Percentiles rank a stretch among this genome's conserved stretches.
phyloP scores from a whole-genome alignment of 768 basidiomycete genomes.

The Omphalotus guepiniiformis region DNA sequence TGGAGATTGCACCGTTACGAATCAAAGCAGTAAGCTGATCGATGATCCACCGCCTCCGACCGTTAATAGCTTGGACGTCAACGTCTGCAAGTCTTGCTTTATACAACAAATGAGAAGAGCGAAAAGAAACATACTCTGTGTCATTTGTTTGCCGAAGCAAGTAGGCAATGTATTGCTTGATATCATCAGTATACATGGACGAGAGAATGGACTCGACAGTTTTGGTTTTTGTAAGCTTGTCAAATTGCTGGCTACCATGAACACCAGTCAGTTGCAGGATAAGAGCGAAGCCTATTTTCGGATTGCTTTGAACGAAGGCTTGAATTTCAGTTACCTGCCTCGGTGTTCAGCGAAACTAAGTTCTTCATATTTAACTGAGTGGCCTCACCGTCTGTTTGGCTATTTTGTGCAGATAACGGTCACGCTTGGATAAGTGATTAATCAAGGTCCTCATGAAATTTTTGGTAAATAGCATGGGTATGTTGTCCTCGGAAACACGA shows the following conservation, averaged over 20 bases:
- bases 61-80: constrained; percentile 43
- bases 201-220: constrained; percentile 83
- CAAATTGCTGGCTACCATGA: constrained; percentile 84
- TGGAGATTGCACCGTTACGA: constrained; percentile 75
- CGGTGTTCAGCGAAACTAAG: not conserved
- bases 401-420: constrained; percentile 87
- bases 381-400: constrained; percentile 73
- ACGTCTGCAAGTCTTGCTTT: constrained; percentile 24
- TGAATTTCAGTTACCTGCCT: constrained; percentile 72
- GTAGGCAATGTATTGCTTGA: constrained; percentile 71
- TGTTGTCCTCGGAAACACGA: constrained; percentile 55
- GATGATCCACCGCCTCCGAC: constrained; percentile 74
- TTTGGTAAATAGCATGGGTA: constrained; percentile 88
- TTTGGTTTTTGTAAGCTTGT: constrained; percentile 88
- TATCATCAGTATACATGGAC: constrained; percentile 68
- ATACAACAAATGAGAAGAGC: not conserved
- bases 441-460: constrained; percentile 98
- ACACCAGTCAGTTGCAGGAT: constrained; percentile 81
- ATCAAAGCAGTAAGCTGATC: constrained; percentile 81
- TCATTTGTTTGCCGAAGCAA: constrained; percentile 62
- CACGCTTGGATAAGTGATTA: constrained; percentile 85
- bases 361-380: not conserved
- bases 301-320: constrained; percentile 66
- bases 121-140: constrained; percentile 33
- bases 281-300: constrained; percentile 77